A percentile compares a stretch with the other conserved stretches of the same genome.
Conservation (phyloP, 2,329 filamentous ascomycete species). For the Metarhizium guizhouense region DNA sequence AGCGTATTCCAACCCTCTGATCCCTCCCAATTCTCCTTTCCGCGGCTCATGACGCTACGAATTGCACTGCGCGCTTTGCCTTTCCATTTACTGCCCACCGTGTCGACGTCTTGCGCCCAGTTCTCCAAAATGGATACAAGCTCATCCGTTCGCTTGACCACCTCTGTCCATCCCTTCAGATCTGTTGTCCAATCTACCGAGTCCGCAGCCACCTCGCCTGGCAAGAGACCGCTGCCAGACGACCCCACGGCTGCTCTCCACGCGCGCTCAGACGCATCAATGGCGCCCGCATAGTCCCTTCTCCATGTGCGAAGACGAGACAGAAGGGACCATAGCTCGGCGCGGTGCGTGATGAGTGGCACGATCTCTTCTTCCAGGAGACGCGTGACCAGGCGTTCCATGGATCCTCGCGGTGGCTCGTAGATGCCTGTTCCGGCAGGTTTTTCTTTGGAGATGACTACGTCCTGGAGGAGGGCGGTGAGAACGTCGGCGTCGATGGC, state of each 20-base stretch:
- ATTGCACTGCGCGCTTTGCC: constrained; percentile 82
- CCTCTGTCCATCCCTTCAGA: constrained; percentile 56
- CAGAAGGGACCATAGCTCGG: constrained; percentile 68
- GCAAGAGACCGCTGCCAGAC: constrained; percentile 37
- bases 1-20: constrained; percentile 58
- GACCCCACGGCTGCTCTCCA: constrained; percentile 65
- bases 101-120: constrained; percentile 55
- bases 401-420: constrained; percentile 43
- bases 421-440: constrained; percentile 19
- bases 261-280: constrained; percentile 80
- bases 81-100: constrained; percentile 74
- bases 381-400: constrained; percentile 54
- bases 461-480: constrained; percentile 61
- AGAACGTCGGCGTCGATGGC: constrained; percentile 70
- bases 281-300: constrained; percentile 57
- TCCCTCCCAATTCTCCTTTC: constrained; percentile 74
- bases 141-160: constrained; percentile 72
- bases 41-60: constrained; percentile 73
- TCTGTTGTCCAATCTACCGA: constrained; percentile 38
- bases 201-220: constrained; percentile 16
- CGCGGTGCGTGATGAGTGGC: constrained; percentile 74
- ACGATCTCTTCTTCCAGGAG: constrained; percentile 67
- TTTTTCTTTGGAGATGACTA: constrained; percentile 40
- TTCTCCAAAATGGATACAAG: constrained; percentile 78
- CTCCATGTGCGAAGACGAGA: constrained; percentile 66